Evolutionary conservation across 148 eudicot species (phyloP).

Genomic region (Pouteria glomerata): DNA sequence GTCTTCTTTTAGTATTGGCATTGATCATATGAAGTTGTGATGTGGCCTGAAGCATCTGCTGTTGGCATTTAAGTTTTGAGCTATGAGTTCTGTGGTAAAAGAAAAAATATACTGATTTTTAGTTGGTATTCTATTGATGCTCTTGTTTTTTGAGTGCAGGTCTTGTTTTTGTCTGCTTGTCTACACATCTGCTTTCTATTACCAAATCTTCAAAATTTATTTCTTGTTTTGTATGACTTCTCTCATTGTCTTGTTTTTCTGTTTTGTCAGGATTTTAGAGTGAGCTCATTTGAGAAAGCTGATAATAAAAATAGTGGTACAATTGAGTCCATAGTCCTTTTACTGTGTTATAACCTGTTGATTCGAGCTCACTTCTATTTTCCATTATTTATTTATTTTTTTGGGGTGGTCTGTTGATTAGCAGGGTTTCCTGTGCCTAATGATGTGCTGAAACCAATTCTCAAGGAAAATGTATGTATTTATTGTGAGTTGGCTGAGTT

Average conservation of each 20-base stretch:
- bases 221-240: neutral
- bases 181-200: too few species aligned
- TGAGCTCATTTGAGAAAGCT: constrained; percentile 21
- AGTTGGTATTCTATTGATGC: too few species aligned
- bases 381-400: neutral
- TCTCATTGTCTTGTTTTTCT: constrained; percentile 13
- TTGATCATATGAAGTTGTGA: too few species aligned
- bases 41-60: too few species aligned
- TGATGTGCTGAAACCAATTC: constrained; percentile 24
- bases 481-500: neutral
- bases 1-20: too few species aligned
- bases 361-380: constrained; percentile 9
- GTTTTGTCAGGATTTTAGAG: constrained; percentile 34
- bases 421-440: constrained; percentile 32
- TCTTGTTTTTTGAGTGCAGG: too few species aligned
- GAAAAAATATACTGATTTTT: too few species aligned
- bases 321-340: constrained; percentile 10
- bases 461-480: constrained; percentile 31
- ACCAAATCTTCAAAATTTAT: too few species aligned
- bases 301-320: constrained; percentile 37
- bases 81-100: too few species aligned
- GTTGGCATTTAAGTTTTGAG: too few species aligned
- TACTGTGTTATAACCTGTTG: neutral
- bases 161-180: too few species aligned
- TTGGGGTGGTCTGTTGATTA: constrained; percentile 7